Conservation (phyloP, 139 green algal species). For the Pycnococcus provasolii region DNA sequence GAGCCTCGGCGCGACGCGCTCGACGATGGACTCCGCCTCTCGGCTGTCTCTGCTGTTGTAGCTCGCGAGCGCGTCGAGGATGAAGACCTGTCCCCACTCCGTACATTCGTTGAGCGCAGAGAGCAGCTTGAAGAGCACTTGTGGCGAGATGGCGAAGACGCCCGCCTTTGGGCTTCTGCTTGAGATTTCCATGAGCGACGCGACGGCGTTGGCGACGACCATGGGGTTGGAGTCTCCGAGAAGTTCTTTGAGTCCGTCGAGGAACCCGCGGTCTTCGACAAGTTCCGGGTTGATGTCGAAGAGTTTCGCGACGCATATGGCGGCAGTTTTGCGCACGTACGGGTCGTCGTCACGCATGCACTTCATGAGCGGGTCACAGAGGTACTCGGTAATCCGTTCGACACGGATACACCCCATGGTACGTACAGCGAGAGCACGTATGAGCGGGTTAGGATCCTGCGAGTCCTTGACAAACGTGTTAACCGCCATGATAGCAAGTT, state of each 20-base stretch:
- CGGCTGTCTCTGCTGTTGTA: conserved; percentile 56
- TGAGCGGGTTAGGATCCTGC: conserved; percentile 93
- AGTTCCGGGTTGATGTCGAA: conserved; percentile 92
- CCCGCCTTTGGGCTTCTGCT: conserved; percentile 22
- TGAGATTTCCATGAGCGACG: conserved; percentile 85
- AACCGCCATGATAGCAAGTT: conserved; percentile 96
- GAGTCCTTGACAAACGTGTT: conserved; percentile 99
- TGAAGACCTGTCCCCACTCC: conserved; percentile 94
- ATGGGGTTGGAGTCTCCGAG: conserved; percentile 94
- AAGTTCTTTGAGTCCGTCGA: conserved; percentile 86
- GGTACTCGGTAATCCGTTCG: conserved; percentile 97
- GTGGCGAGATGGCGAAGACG: conserved; percentile 59
- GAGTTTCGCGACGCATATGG: conserved; percentile 96
- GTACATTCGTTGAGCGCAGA: conserved; percentile 97
- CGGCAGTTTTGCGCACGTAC: conserved; percentile 97
- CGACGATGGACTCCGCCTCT: conserved; percentile 80
- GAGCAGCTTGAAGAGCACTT: conserved; percentile 85
- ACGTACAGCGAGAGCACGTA: conserved; percentile 87
- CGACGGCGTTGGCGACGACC: conserved; percentile 97
- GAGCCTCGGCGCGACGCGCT: conserved; percentile 89
- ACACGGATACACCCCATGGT: conserved; percentile 99
- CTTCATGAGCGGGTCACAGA: conserved; percentile 89
- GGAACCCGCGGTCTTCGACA: conserved; percentile 91
- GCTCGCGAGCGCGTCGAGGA: conserved; percentile 76
- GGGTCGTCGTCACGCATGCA: conserved; percentile 85